Evolutionary conservation across 2,329 filamentous ascomycete species (phyloP).

Genomic region (Orbilia ellipsospora): DNA sequence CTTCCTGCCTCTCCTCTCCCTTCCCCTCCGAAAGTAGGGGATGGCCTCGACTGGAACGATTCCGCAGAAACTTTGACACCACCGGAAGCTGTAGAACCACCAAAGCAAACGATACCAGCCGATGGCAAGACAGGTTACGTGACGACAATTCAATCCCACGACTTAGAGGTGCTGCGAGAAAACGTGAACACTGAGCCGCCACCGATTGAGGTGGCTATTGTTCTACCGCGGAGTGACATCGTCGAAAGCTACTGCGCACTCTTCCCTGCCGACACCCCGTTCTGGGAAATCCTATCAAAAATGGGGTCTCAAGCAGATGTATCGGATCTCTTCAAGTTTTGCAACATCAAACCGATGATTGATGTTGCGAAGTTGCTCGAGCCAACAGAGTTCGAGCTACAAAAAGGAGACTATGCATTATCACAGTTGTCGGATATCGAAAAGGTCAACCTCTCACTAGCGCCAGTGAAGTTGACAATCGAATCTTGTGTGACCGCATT

Average conservation of each 20-base stretch:
- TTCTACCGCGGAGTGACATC: constrained; percentile 77
- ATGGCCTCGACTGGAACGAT: constrained; percentile 18
- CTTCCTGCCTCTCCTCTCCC: constrained; percentile 61
- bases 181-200: constrained; percentile 44
- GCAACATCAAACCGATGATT: constrained; percentile 72
- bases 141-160: constrained; percentile 30
- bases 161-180: constrained; percentile 24
- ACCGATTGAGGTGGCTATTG: constrained; percentile 73
- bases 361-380: constrained; percentile 80
- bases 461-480: constrained; percentile 73
- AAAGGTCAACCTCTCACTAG: constrained; percentile 77
- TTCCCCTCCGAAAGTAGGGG: constrained; percentile 54
- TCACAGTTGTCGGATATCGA: constrained; percentile 69
- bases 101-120: constrained; percentile 63
- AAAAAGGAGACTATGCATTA: background rate
- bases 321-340: constrained; percentile 76
- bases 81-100: constrained; percentile 19
- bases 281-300: constrained; percentile 82
- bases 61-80: constrained; percentile 44
- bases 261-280: constrained; percentile 82
- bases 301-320: constrained; percentile 76
- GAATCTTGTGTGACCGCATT: constrained; percentile 55
- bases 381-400: constrained; percentile 71
- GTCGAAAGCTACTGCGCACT: constrained; percentile 82
- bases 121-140: constrained; percentile 39